A percentile compares a stretch with the other conserved stretches of the same genome.
Evolutionary conservation across 1,284 basidiomycete genomes (phyloP).

Genomic region (Sparassis latifolia): DNA sequence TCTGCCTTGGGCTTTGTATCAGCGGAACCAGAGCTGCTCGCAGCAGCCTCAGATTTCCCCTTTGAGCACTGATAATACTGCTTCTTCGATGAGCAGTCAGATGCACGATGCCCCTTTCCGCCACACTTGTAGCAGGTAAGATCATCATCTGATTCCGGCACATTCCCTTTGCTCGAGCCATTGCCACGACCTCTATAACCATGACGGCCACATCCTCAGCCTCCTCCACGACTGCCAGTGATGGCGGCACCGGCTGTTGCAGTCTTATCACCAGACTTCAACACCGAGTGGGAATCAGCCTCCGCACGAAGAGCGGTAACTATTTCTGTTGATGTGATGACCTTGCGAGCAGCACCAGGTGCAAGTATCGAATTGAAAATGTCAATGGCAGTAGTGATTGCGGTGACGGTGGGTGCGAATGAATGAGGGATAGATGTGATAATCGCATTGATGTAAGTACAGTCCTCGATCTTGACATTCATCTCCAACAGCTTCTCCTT

Average conservation of each 20-base stretch:
- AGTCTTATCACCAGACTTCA: slow-evolving; percentile 3
- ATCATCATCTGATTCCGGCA: background rate
- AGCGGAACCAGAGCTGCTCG: background rate
- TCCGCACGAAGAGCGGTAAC: slow-evolving; percentile 11
- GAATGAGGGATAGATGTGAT: background rate
- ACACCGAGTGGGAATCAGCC: slow-evolving; percentile 6
- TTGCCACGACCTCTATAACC: slow-evolving; percentile 1
- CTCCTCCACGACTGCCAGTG: slow-evolving; percentile 14
- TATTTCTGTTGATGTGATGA: slow-evolving; percentile 7
- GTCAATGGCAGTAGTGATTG: background rate
- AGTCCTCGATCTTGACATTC: background rate
- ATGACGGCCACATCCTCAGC: slow-evolving; percentile 11
- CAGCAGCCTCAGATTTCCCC: background rate
- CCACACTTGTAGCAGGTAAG: slow-evolving; percentile 2
- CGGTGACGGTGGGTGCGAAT: background rate
- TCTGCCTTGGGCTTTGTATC: background rate
- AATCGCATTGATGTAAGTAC: background rate
- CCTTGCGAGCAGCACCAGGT: background rate
- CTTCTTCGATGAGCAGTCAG: background rate
- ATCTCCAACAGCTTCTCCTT: slow-evolving; percentile 3
- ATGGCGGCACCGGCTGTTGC: slow-evolving; percentile 14
- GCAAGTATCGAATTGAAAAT: background rate
- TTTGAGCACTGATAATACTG: background rate
- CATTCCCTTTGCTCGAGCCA: background rate
- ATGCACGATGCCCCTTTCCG: slow-evolving; percentile 1